Conservation (phyloP, 164 flowering plant genomes). For the Aristolochia californica region DNA sequence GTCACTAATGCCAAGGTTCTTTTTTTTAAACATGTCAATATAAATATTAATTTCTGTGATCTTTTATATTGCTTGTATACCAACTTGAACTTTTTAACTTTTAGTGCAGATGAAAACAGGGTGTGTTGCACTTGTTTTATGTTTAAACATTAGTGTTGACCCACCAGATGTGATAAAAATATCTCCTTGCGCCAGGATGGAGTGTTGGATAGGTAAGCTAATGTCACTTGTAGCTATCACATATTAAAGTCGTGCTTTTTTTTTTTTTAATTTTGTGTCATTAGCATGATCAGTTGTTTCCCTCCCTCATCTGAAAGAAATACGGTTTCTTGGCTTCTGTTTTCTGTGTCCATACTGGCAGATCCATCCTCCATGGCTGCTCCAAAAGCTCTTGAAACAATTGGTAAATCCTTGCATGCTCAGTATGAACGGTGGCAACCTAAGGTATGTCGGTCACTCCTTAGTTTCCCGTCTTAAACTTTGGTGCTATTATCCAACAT, state of each 20-base stretch:
- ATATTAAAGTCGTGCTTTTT: constrained; percentile 2
- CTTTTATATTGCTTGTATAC: not conserved
- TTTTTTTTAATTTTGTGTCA: not conserved
- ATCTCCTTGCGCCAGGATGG: constrained; percentile 99
- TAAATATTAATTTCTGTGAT: not conserved
- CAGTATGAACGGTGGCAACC: constrained; percentile 99
- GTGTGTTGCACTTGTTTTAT: constrained; percentile 87
- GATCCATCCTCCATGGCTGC: constrained; percentile 96
- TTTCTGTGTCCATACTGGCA: constrained; percentile 13
- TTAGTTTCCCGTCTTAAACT: not conserved
- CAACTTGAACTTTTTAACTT: constrained; percentile 1
- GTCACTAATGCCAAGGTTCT: no score
- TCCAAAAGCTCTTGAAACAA: constrained; percentile 80
- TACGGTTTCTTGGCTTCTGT: no score
- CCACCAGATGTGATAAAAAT: constrained; percentile 98
- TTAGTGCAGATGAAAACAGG: constrained; percentile 96
- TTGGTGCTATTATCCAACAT: constrained; percentile 1
- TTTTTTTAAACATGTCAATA: no score
- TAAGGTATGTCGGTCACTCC: constrained; percentile 35
- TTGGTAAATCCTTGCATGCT: constrained; percentile 57
- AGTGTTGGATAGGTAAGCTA: constrained; percentile 89
- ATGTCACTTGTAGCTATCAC: not conserved
- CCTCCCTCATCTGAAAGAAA: no score
- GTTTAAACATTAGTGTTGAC: constrained; percentile 92
- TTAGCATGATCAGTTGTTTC: not conserved